Evolutionary conservation across 768 basidiomycete genomes (phyloP).

Genomic region (Hygrophorus pudorinus): DNA sequence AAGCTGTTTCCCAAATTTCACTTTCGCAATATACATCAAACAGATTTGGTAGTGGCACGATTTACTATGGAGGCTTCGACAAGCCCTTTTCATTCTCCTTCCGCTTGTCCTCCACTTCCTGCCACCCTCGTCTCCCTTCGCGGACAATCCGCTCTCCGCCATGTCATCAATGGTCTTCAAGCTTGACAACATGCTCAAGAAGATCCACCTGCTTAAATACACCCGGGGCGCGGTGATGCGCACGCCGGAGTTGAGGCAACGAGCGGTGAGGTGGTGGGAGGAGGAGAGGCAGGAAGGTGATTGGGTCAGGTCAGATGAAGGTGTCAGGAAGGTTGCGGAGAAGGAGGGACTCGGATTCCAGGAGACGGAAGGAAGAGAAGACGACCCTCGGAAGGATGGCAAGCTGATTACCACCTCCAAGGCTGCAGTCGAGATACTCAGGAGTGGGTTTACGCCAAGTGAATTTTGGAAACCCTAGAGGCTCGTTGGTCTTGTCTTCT

Average conservation of each 20-base stretch:
- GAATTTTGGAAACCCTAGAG: conserved; percentile 17
- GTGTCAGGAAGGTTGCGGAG: conserved; percentile 36
- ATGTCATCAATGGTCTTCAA: conserved; percentile 17
- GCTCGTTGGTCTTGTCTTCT: not conserved
- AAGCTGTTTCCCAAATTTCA: conserved; percentile 6
- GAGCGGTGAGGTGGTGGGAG: conserved; percentile 47
- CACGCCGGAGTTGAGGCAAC: conserved; percentile 33
- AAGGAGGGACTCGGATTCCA: conserved; percentile 32
- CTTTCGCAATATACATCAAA: not conserved
- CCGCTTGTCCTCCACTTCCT: conserved; percentile 41
- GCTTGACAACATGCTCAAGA: conserved; percentile 25
- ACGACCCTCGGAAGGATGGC: too few species aligned
- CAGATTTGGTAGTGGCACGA: conserved; percentile 53
- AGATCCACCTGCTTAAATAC: conserved; percentile 47
- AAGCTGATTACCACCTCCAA: conserved; percentile 23
- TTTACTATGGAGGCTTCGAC: conserved; percentile 41
- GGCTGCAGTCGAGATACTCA: conserved; percentile 21
- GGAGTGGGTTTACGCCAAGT: conserved; percentile 21
- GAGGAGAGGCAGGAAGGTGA: conserved; percentile 42
- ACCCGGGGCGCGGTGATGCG: conserved; percentile 50
- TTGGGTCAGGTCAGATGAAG: conserved; percentile 36
- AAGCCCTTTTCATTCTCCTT: conserved; percentile 46
- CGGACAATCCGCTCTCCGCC: conserved; percentile 19
- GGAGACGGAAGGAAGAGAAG: conserved; percentile 1
- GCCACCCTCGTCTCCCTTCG: conserved; percentile 23